Evolutionary conservation across 352 stramenopile species (phyloP).

Genomic region (Pythium brachiatum): DNA sequence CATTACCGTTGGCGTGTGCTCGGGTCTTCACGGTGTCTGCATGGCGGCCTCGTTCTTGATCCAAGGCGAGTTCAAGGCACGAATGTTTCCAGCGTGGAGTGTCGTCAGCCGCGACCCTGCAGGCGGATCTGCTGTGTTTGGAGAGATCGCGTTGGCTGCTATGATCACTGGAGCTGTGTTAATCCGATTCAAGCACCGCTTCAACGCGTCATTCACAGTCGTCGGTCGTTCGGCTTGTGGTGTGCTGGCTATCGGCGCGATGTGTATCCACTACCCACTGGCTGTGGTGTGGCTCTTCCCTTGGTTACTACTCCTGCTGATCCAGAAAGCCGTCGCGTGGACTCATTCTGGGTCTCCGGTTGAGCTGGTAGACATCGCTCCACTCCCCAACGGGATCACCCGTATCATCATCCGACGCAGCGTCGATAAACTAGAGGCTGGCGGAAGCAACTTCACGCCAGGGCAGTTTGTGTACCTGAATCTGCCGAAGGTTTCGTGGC

Average conservation of each 20-base stretch:
- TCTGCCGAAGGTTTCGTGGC: constrained; percentile 29
- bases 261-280: constrained; percentile 28
- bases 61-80: constrained; percentile 5
- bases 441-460: constrained; percentile 14
- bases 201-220: not conserved
- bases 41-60: constrained; percentile 25
- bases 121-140: constrained; percentile 25
- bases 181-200: constrained; percentile 12
- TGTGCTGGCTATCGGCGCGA: constrained; percentile 12
- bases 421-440: not conserved
- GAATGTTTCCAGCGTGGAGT: constrained; percentile 29
- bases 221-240: constrained; percentile 6
- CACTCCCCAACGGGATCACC: constrained; percentile 30
- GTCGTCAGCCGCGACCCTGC: constrained; percentile 13
- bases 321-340: constrained; percentile 13
- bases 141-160: constrained; percentile 23
- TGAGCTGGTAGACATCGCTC: constrained; percentile 31
- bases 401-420: constrained; percentile 18
- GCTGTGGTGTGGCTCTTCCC: constrained; percentile 31
- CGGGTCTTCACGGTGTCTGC: constrained; percentile 26
- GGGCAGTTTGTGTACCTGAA: constrained; percentile 35
- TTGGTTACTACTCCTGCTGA: constrained; percentile 26
- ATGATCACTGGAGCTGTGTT: constrained; percentile 27
- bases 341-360: constrained; percentile 25
- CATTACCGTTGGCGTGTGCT: constrained; percentile 9